Percentiles rank a stretch among this genome's conserved stretches.
These are phyloP conservation scores for Arachis monticola DNA, from an alignment of 331 rosid species.

Conservation along the genomic window DNA sequence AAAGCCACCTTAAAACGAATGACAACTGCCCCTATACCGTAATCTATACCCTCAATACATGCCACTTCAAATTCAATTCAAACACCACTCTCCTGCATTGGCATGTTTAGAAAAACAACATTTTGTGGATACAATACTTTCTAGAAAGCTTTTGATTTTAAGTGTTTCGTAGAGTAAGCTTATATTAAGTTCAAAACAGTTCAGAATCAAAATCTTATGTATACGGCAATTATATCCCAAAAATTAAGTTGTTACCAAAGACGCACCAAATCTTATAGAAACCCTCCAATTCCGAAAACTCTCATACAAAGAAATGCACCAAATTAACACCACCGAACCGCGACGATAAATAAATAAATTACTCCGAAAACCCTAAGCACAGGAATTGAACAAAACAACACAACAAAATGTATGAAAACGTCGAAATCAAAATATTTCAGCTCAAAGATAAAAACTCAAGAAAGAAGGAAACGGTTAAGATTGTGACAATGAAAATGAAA, in stretches of 20 bases:
- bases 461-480: background rate
- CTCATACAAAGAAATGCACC: background rate
- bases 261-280: background rate
- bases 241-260: no score
- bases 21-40: background rate
- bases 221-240: no score
- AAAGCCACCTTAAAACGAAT: slow-evolving; percentile 6
- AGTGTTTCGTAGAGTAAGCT: background rate
- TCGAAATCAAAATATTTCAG: slow-evolving; percentile 28
- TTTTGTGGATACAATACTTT: background rate
- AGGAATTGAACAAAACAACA: slow-evolving; percentile 18
- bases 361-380: slow-evolving; percentile 46
- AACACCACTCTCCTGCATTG: background rate
- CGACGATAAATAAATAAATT: background rate
- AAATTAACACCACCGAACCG: background rate
- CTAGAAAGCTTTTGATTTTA: background rate
- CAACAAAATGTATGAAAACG: background rate
- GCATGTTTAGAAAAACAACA: background rate
- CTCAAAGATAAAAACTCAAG: background rate
- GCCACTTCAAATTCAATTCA: slow-evolving; percentile 18
- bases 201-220: no score
- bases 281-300: background rate
- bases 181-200: no score
- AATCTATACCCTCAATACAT: slow-evolving; percentile 12
- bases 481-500: background rate